phyloP scores from a whole-genome alignment of 73 alveolate species.

The Paraurostyla sp. region DNA sequence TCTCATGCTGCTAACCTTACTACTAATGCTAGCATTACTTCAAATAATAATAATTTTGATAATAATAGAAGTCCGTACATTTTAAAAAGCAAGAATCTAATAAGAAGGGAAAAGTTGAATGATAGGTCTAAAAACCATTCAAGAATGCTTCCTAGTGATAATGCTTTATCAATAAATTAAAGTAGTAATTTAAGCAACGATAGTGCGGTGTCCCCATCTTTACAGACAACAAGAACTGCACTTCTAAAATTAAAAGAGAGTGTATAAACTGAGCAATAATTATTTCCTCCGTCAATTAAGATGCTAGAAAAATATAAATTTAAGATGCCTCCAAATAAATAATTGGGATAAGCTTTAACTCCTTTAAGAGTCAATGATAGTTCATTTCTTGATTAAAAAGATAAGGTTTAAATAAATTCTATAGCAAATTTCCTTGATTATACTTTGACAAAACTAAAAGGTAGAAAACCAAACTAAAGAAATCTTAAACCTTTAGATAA shows the following conservation, averaged over 20 bases:
- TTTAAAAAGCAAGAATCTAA: neutral
- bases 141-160: neutral
- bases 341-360: too few relatives aligned
- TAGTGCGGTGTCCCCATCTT: conserved; percentile 32
- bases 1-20: conserved; percentile 32
- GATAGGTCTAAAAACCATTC: neutral
- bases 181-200: conserved; percentile 24
- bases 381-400: too few relatives aligned
- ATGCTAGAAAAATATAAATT: conserved; percentile 24
- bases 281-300: neutral
- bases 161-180: conserved; percentile 31
- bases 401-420: neutral
- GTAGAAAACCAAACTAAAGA: conserved; percentile 35
- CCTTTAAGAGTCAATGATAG: too few relatives aligned
- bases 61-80: conserved; percentile 17
- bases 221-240: conserved; percentile 32
- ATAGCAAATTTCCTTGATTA: conserved; percentile 17
- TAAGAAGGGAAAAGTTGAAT: neutral
- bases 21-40: conserved; percentile 13
- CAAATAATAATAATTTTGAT: conserved; percentile 9
- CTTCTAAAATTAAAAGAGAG: conserved; percentile 22
- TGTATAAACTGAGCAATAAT: neutral
- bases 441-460: neutral
- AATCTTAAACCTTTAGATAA: conserved; percentile 34
- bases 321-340: conserved; percentile 27